Evolutionary conservation across 208 protist genomes (phyloP), one percentile per base, ranked within the genome.

Genomic region (Leishmania amazonensis): DNA sequence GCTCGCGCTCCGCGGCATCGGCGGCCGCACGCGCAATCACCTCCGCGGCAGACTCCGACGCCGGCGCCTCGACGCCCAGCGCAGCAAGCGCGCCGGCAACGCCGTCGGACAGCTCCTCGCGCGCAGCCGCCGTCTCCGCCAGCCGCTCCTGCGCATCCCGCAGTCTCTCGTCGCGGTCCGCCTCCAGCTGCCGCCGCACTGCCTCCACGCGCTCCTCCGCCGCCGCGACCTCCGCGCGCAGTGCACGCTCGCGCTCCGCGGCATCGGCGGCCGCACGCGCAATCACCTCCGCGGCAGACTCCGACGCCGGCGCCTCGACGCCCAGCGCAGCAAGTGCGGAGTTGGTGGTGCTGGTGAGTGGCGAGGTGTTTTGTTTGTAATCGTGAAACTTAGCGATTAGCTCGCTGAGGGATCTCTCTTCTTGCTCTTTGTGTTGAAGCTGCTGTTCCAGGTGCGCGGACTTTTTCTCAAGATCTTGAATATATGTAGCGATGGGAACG

Each of bases 1-100:
- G 81, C 76, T 80, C 81, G 70, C 82, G 76, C 78, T 81, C 82
- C n/a, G 73, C 78, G n/a, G 78, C 78, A 4, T 38, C 77, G 35
- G 71, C 71, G 17, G 81, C 70, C 15, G 81, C 71, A 19, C 76
- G 81, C 58, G 45, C 45, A 47, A 47, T 47, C 45, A 0, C 45
- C 7, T 11, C 45, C 45, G 45, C 45, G 9, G 6, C 45, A 47
- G 45, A 47, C 45, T 11, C 7, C 45, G 45, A 11, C 45, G 45
- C 45, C 45, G 45, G 45, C 45, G 9, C 45, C 9, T 11, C 45
- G 9, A 11, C 45, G 6, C 45, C 45, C 45, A 47, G 1, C 45
- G 45, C 45, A 47, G 45, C 45, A 45, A 45, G 42, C 42, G 42
- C 42, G 42, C 8, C 42, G 42, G 42, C 42, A 45, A 45, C 42